Base-by-base conservation (phyloP, 2,329 filamentous ascomycete species). In the Cadophora luteo-olivacea region DNA sequence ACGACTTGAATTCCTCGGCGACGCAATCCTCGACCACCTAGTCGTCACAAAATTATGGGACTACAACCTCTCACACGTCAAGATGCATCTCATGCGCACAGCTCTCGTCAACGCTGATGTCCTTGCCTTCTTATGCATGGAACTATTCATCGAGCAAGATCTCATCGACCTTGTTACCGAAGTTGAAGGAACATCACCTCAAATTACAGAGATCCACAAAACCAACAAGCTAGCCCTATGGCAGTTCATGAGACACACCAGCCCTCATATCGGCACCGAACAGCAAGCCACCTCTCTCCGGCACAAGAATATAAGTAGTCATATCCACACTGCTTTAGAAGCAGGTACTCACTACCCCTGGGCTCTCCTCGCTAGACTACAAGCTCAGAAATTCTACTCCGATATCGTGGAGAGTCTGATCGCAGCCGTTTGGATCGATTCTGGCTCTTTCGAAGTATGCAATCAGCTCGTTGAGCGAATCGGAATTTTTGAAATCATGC, bases 1-100 rank as follows among this genome's bases (percentile, higher is more conserved):
- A 72, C 87, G 94, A 0, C 85, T 97, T 0, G 95, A 97, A 76
- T 97, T 96, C 75, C 82, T 97, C 0, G 95, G 95, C 0, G 95
- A 98, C 74, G 87, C 93, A 0, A 83, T 97, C 2, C 86, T 98
- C 0, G 95, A 98, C 79, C 86, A 89, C 73, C 82, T 97, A 66
- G 82, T 97, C 61, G 88, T 92, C 8, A 82, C 81, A 0, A 83
- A 81, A n/a, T 80, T 95, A 6, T 72, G 77, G 1, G 80, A 81
- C 0, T 76, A 88, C 61, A 76, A 83, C 2, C 79, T 87, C 12
- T 78, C 82, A 2, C 86, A 87, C 61, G 80, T 83, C 61, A 81
- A 86, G n/a, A 92, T 98, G 87, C 93, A 97, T 73, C 81, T 89
- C 2, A 82, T 95, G 66, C 90, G 92, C 67, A 89, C 91, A 0